Evolutionary conservation across 1,284 basidiomycete genomes (phyloP), one percentile per base, ranked within the genome.

Genomic region (Puccinia coronata): DNA sequence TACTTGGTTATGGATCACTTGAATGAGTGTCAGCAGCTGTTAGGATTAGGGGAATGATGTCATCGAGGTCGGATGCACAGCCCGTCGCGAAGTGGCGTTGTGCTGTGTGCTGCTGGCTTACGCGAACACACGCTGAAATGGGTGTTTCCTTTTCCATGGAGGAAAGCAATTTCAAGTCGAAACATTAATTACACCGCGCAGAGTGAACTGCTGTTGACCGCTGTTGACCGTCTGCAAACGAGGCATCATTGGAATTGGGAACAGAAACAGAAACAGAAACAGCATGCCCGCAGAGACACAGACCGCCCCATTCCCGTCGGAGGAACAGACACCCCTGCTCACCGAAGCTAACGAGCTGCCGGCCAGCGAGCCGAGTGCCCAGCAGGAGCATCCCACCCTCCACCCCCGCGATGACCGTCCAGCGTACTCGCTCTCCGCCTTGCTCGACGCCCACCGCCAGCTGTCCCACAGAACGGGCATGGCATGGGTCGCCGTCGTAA

Each of bases 401-500:
- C 57, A 18, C 0, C n/a, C 20, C 20, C 25, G 23, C 57, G 23
- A 59, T 59, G 34, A 41, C 14, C 73, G 73, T 23, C 71, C 71
- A 9, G 20, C 23, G 23, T 73, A 73, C 39, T 41, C 55, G 18
- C 11, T 75, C 36, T 20, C 73, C 55, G 31, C 39, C 39, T 31
- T 75, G 36, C 23, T 59, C 25, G 57, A 31, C n/a, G 78, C 78
- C 51, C 78, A 80, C 25, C 28, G 55, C 3, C 69, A 39, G 39
- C 43, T 36, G 31, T 31, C 53, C 43, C 67, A 53, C 28, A 41
- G 55, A 20, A 41, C 53, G 36, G 67, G 67, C 31, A 49, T 80
- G 67, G 43, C 72, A 0, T 80, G 78, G 78, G 69, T 80, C 23
- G 69, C 78, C 41, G 55, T 72, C 41, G 78, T 80, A 78, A 67